phyloP scores from a whole-genome alignment of 2,329 filamentous ascomycete species.

The Venturia oleaginea region DNA sequence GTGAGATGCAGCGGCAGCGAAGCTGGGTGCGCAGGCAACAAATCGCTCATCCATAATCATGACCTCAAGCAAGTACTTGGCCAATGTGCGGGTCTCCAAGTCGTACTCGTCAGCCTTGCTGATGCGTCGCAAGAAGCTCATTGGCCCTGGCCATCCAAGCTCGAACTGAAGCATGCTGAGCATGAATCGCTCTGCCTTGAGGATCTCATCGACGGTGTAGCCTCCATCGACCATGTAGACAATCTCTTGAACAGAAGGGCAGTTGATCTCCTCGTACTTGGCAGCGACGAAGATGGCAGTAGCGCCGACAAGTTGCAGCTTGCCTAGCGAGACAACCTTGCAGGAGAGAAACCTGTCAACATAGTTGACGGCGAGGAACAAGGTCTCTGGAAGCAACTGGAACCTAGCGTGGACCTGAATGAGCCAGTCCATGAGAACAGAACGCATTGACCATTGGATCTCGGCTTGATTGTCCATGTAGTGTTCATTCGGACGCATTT shows the following conservation, averaged over 20 bases:
- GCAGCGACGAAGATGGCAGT: conserved; percentile 93
- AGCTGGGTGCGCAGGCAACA: conserved; percentile 83
- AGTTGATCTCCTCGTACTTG: conserved; percentile 99
- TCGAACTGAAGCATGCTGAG: conserved; percentile 92
- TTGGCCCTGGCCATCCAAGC: conserved; percentile 94
- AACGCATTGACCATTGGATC: conserved; percentile 98
- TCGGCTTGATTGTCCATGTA: conserved; percentile 98
- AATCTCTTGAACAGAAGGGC: conserved; percentile 88
- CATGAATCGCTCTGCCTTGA: conserved; percentile 98
- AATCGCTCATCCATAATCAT: conserved; percentile 98
- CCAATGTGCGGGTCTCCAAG: conserved; percentile 84
- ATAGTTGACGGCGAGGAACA: conserved; percentile 93
- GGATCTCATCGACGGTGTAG: conserved; percentile 81
- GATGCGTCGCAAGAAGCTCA: conserved; percentile 94
- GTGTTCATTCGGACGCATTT: conserved; percentile 77
- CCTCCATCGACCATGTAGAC: conserved; percentile 96
- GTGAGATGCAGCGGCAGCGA: conserved; percentile 81
- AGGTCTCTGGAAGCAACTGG: conserved; percentile 79
- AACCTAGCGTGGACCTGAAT: conserved; percentile 94
- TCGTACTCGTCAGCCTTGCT: conserved; percentile 99
- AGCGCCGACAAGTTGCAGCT: conserved; percentile 90
- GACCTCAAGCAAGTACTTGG: conserved; percentile 96
- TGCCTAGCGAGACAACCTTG: conserved; percentile 91
- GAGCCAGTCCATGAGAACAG: conserved; percentile 95
- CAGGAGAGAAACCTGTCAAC: conserved; percentile 91